phyloP scores from a whole-genome alignment of 805 yeast species.

The Nakazawaea wickerhamii region DNA sequence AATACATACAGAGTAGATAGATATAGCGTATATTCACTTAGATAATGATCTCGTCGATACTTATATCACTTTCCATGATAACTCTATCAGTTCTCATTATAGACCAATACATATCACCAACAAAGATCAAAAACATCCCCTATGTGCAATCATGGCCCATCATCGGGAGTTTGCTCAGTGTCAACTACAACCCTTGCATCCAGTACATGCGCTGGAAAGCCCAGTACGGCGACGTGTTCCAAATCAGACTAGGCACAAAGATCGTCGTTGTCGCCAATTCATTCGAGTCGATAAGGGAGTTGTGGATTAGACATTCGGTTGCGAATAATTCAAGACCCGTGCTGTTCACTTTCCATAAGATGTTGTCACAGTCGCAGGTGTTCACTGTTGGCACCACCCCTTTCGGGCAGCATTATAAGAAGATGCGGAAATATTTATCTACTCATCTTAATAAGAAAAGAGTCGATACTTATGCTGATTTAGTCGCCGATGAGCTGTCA shows the following conservation, averaged over 20 bases:
- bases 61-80: too few species aligned
- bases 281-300: constrained; percentile 42
- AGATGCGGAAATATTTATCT: constrained; percentile 44
- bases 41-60: too few species aligned
- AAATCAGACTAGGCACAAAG: constrained; percentile 53
- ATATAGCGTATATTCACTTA: too few species aligned
- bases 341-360: constrained; percentile 60
- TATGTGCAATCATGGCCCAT: constrained; percentile 43
- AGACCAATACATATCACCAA: too few species aligned
- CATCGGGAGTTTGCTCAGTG: constrained; percentile 44
- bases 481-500: constrained; percentile 37
- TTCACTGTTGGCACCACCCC: constrained; percentile 67
- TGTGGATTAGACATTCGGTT: constrained; percentile 47
- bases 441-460: constrained; percentile 35
- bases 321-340: constrained; percentile 65
- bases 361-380: constrained; percentile 50
- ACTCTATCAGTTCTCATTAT: too few species aligned
- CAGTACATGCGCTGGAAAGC: constrained; percentile 40
- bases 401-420: constrained; percentile 39
- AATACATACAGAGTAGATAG: too few species aligned
- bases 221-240: constrained; percentile 47
- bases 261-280: constrained; percentile 65
- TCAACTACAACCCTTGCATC: constrained; percentile 43
- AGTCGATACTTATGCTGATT: constrained; percentile 25
- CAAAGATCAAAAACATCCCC: constrained; percentile 33